Percentiles rank a stretch among this genome's conserved stretches.
These are phyloP conservation scores for Thielaviopsis ethacetica DNA, from an alignment of 2,329 filamentous ascomycete species.

Conservation along the genomic window DNA sequence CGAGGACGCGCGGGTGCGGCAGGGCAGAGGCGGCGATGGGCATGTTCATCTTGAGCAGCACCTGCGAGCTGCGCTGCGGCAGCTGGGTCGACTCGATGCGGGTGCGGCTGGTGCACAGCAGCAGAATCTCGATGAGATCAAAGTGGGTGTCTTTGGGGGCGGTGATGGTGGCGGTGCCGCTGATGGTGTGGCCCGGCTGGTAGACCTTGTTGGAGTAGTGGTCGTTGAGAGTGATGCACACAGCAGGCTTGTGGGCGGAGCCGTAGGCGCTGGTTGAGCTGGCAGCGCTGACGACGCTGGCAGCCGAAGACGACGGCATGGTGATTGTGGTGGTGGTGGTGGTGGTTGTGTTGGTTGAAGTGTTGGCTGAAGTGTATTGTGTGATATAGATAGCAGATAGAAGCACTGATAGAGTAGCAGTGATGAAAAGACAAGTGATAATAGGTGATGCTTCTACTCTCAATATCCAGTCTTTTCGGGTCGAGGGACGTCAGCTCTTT, in stretches of 20 bases:
- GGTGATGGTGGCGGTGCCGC: conserved; percentile 31
- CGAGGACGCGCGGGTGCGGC: conserved; percentile 30
- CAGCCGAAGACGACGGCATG: neutral
- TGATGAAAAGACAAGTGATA: neutral
- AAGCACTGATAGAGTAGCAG: neutral
- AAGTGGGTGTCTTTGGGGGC: conserved; percentile 30
- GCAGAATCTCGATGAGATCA: conserved; percentile 34
- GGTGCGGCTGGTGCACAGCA: conserved; percentile 34
- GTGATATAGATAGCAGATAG: neutral
- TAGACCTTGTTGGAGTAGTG: conserved; percentile 40
- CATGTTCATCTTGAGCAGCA: conserved; percentile 40
- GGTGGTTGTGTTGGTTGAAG: neutral
- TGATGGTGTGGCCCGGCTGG: conserved; percentile 34
- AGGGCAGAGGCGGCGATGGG: conserved; percentile 31
- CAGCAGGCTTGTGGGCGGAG: conserved; percentile 19
- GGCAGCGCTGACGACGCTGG: neutral
- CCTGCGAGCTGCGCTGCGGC: conserved; percentile 31
- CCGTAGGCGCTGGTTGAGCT: neutral
- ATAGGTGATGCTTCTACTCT: neutral
- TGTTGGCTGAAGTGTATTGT: neutral
- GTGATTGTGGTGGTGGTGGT: neutral
- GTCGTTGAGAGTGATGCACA: conserved; percentile 33
- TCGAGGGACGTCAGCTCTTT: neutral
- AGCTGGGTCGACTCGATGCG: conserved; percentile 34
- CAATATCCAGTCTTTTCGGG: neutral